A percentile compares a stretch with the other conserved stretches of the same genome.
Evolutionary conservation across 305 asterid genomes (phyloP).

Genomic region (Ilex paraguariensis): DNA sequence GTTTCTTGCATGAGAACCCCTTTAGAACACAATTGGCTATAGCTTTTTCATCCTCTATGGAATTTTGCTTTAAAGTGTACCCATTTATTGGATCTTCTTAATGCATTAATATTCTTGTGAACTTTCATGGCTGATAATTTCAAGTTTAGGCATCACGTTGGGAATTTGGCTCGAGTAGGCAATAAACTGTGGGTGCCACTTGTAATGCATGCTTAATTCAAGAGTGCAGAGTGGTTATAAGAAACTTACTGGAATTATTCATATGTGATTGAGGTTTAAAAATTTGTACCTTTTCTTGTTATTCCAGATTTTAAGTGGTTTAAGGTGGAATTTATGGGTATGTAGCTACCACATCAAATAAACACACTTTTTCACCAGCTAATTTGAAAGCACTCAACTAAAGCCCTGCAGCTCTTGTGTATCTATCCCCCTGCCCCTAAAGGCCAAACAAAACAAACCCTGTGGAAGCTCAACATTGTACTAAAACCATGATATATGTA

Average conservation of each 20-base stretch:
- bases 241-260: neutral
- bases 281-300: neutral
- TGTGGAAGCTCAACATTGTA: too few species aligned
- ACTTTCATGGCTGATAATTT: neutral
- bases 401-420: too few species aligned
- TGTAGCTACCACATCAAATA: too few species aligned
- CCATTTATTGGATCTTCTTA: neutral
- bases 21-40: too few species aligned
- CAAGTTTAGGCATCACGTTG: neutral
- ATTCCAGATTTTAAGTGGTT: neutral
- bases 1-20: neutral
- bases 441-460: too few species aligned
- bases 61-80: neutral
- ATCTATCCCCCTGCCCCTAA: too few species aligned
- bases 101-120: neutral
- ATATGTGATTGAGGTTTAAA: neutral
- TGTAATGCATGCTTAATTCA: neutral
- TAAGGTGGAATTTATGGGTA: neutral
- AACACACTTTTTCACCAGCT: too few species aligned
- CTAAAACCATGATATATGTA: too few species aligned
- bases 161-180: neutral
- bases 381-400: too few species aligned
- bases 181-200: neutral
- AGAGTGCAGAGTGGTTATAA: neutral
- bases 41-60: neutral